Percentiles rank a stretch among this genome's conserved stretches.
phyloP scores from a whole-genome alignment of 2,329 filamentous ascomycete genomes.

The Colletotrichum spaethianum region DNA sequence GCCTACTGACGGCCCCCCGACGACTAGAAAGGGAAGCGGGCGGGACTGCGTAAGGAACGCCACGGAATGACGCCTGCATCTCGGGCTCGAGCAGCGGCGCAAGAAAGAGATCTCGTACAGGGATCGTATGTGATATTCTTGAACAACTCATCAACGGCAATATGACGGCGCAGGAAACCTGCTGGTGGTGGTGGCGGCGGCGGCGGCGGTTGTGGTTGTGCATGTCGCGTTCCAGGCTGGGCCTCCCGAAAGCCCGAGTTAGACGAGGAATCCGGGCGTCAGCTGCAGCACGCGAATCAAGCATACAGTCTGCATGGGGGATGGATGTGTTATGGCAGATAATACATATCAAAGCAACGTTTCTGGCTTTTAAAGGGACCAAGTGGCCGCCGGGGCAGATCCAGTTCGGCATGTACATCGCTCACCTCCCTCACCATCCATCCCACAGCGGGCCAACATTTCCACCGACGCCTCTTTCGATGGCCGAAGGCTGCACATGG shows the following conservation, averaged over 20 bases:
- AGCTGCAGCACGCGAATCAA: slow-evolving; percentile 34
- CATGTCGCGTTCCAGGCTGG: slow-evolving; percentile 21
- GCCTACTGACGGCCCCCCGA: slow-evolving; percentile 3
- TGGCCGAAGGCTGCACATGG: not conserved
- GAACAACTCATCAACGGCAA: slow-evolving; percentile 40
- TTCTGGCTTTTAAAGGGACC: not conserved
- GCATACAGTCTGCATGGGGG: not conserved
- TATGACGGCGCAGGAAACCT: slow-evolving; percentile 27
- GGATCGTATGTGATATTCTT: slow-evolving; percentile 30
- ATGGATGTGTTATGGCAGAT: slow-evolving; percentile 18
- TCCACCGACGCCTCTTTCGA: not conserved
- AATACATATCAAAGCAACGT: slow-evolving; percentile 29
- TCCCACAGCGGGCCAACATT: not conserved
- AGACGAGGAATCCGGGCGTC: slow-evolving; percentile 26
- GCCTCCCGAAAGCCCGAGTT: slow-evolving; percentile 33
- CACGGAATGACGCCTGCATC: slow-evolving; percentile 26
- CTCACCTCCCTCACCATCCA: slow-evolving; percentile 6
- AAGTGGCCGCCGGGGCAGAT: not conserved
- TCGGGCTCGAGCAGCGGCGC: slow-evolving; percentile 9
- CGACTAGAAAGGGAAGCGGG: not conserved
- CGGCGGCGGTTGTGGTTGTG: slow-evolving; percentile 5
- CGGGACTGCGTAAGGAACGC: slow-evolving; percentile 27
- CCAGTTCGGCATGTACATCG: slow-evolving; percentile 9
- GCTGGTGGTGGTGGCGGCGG: not conserved
- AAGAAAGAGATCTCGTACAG: slow-evolving; percentile 33